phyloP scores from a whole-genome alignment of 2,329 filamentous ascomycete genomes.

The Botrytis galanthina region DNA sequence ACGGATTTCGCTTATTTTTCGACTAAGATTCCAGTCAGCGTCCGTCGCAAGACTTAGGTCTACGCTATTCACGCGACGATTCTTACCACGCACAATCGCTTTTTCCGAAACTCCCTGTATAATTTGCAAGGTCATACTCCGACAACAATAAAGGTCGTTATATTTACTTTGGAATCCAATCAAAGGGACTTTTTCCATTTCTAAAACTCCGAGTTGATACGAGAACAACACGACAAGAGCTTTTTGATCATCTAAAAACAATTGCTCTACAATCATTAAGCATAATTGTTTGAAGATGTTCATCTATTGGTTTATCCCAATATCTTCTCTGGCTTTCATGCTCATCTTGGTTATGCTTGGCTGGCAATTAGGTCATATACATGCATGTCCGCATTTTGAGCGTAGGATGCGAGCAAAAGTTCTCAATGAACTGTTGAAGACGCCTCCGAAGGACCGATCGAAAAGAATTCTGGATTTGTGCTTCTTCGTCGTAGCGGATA shows the following conservation, averaged over 20 bases:
- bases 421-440: background rate
- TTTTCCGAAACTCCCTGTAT: background rate
- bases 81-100: background rate
- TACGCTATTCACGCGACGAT: background rate
- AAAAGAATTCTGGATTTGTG: conserved; percentile 2
- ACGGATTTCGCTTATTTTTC: background rate
- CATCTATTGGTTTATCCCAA: background rate
- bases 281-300: no score
- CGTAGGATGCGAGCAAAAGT: background rate
- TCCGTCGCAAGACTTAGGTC: background rate
- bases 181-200: background rate
- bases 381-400: background rate
- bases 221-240: background rate
- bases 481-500: background rate
- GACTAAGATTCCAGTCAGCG: background rate
- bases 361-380: no score
- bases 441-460: background rate
- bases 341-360: no score
- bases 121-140: background rate
- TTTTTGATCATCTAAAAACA: no score
- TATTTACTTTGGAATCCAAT: background rate
- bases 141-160: background rate
- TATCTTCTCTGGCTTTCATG: accelerated
- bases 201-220: background rate
- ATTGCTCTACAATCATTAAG: no score